phyloP scores from a whole-genome alignment of 768 basidiomycete species.

The Wakefieldia striispora region DNA sequence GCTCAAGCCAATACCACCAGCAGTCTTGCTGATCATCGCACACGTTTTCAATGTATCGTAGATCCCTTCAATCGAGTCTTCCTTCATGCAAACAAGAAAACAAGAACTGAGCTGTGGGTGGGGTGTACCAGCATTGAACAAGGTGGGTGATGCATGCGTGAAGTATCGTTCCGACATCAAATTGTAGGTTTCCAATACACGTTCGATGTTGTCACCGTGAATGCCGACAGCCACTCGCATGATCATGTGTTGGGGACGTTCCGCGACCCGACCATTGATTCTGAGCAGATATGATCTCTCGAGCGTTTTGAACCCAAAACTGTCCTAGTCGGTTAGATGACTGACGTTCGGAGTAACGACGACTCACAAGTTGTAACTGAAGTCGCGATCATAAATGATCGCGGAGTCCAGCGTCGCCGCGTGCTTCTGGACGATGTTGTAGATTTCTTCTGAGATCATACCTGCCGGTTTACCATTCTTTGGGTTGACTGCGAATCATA shows the following conservation, averaged over 20 bases:
- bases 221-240: conserved; percentile 99
- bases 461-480: conserved; percentile 85
- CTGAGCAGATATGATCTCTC: conserved; percentile 97
- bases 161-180: conserved; percentile 99
- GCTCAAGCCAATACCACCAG: conserved; percentile 94
- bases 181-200: conserved; percentile 88
- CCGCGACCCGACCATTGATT: conserved; percentile 91
- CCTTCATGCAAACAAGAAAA: conserved; percentile 98
- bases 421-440: conserved; percentile 77
- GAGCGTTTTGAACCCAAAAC: conserved; percentile 99
- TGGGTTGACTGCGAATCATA: conserved; percentile 70
- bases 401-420: conserved; percentile 85
- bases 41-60: conserved; percentile 98
- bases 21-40: conserved; percentile 99
- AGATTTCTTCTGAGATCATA: conserved; percentile 90
- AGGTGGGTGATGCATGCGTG: conserved; percentile 95
- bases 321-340: conserved; percentile 25
- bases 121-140: conserved; percentile 98
- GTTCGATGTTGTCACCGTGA: conserved; percentile 86
- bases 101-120: conserved; percentile 94
- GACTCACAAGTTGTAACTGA: conserved; percentile 90
- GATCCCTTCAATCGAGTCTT: conserved; percentile 98
- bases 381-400: conserved; percentile 97
- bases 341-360: background rate
- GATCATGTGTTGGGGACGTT: conserved; percentile 98